Percentiles rank a stretch among this genome's conserved stretches.
Conservation (phyloP, 2,329 filamentous ascomycete genomes). For the Westerdykella ornata region DNA sequence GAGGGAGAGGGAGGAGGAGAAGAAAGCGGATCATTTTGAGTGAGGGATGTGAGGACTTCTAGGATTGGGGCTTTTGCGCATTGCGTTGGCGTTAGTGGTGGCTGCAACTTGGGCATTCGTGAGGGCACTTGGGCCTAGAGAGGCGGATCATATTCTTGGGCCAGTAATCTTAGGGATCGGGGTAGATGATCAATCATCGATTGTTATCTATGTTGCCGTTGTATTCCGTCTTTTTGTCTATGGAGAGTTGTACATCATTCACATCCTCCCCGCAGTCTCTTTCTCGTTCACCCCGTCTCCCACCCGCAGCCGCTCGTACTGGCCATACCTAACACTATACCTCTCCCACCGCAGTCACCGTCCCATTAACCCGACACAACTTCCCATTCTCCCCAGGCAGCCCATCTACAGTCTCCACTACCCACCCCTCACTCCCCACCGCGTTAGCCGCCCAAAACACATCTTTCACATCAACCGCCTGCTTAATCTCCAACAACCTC, state of each 20-base stretch:
- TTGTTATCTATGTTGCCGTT: too few species aligned
- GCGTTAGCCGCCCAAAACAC: slow-evolving; percentile 22
- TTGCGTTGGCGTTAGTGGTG: background rate
- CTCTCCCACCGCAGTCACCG: background rate
- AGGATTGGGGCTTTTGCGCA: background rate
- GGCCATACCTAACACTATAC: background rate
- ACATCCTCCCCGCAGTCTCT: too few species aligned
- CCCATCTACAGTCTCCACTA: slow-evolving; percentile 16
- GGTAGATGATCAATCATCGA: too few species aligned
- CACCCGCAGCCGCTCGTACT: too few species aligned
- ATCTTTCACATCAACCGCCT: slow-evolving; percentile 13
- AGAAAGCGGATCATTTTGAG: slow-evolving; percentile 29
- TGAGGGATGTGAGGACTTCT: slow-evolving; percentile 5
- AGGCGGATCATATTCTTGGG: too few species aligned
- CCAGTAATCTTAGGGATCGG: too few species aligned
- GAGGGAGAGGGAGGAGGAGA: slow-evolving; percentile 17
- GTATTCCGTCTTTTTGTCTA: too few species aligned
- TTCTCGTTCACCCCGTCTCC: too few species aligned
- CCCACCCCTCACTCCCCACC: slow-evolving; percentile 22
- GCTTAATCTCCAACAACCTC: slow-evolving; percentile 14
- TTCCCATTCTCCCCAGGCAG: slow-evolving; percentile 21
- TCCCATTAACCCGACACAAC: slow-evolving; percentile 15
- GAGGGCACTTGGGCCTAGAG: too few species aligned
- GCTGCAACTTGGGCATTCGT: too few species aligned
- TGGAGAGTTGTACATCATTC: too few species aligned